phyloP scores from a whole-genome alignment of 1,284 basidiomycete genomes.

The Apiotrichum siamense region DNA sequence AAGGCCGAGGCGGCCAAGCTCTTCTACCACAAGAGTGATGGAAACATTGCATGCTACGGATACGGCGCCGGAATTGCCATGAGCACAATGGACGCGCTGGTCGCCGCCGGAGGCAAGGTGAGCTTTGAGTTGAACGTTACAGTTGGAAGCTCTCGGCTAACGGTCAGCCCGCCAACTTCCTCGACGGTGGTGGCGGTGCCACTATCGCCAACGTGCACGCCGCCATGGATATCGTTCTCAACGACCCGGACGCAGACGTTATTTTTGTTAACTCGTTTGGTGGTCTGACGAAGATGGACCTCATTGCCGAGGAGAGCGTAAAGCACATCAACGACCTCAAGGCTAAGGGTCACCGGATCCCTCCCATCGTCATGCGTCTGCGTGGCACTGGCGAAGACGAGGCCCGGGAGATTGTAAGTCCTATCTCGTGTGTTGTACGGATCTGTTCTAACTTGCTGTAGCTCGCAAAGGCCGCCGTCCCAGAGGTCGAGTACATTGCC shows the following conservation, averaged over 20 bases:
- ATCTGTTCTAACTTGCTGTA: neutral
- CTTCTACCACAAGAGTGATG: constrained; percentile 20
- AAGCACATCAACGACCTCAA: constrained; percentile 2
- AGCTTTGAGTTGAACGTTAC: neutral
- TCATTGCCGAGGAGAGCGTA: constrained; percentile 19
- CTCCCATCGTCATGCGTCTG: constrained; percentile 16
- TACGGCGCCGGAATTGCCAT: constrained; percentile 24
- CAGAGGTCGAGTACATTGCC: constrained; percentile 14
- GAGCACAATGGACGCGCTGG: constrained; percentile 25
- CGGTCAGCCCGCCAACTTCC: constrained; percentile 23
- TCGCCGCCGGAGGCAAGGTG: constrained; percentile 14
- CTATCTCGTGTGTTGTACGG: too few relatives aligned
- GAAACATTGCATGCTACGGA: constrained; percentile 20
- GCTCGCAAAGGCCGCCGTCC: constrained; percentile 3
- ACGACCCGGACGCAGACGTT: constrained; percentile 21
- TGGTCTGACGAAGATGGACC: constrained; percentile 24
- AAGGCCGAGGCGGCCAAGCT: constrained; percentile 11
- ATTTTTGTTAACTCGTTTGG: constrained; percentile 29
- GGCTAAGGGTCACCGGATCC: constrained; percentile 8
- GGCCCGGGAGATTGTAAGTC: constrained; percentile 19
- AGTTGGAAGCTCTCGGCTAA: neutral
- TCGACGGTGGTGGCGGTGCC: constrained; percentile 31
- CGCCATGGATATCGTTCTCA: constrained; percentile 18
- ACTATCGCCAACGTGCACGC: constrained; percentile 23
- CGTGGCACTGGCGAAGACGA: constrained; percentile 23